phyloP scores from a whole-genome alignment of 1,139 yeast genomes.

The Geotrichum reessii region DNA sequence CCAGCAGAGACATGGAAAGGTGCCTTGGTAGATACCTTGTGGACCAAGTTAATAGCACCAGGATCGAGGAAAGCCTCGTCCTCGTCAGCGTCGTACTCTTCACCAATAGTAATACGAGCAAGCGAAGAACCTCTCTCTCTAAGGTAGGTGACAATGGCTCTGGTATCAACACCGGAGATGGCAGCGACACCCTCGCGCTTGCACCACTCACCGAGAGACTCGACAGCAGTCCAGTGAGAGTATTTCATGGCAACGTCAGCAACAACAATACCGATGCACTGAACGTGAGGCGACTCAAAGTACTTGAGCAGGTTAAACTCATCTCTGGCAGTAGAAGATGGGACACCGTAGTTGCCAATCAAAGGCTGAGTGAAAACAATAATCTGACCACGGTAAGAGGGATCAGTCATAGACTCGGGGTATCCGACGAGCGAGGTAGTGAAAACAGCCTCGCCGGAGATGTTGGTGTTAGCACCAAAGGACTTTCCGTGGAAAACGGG shows the following conservation, averaged over 20 bases:
- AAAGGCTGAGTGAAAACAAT: slow-evolving; percentile 94
- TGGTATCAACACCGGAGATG: slow-evolving; percentile 92
- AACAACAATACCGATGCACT: slow-evolving; percentile 93
- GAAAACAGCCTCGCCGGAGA: slow-evolving; percentile 95
- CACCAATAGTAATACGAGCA: slow-evolving; percentile 85
- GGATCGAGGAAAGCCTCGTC: slow-evolving; percentile 92
- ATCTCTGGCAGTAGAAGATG: slow-evolving; percentile 74
- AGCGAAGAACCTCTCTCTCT: slow-evolving; percentile 94
- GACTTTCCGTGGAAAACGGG: slow-evolving; percentile 91
- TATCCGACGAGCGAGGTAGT: slow-evolving; percentile 96
- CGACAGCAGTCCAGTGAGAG: slow-evolving; percentile 99
- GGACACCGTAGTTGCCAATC: slow-evolving; percentile 97
- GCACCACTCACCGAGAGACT: slow-evolving; percentile 92
- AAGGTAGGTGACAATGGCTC: slow-evolving; percentile 84
- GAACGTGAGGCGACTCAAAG: slow-evolving; percentile 85
- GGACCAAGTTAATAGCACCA: slow-evolving; percentile 84
- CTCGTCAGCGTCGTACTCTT: slow-evolving; percentile 83
- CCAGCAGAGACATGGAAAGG: slow-evolving; percentile 84
- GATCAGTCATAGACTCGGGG: slow-evolving; percentile 98
- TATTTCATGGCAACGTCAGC: slow-evolving; percentile 92
- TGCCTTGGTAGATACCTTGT: slow-evolving; percentile 88
- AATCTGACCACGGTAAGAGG: slow-evolving; percentile 93
- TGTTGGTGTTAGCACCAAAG: slow-evolving; percentile 87
- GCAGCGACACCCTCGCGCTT: slow-evolving; percentile 95
- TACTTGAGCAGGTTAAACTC: slow-evolving; percentile 78